These are phyloP conservation scores for Paraphysoderma sedebokerense DNA, from an alignment of 371 early-diverging fungal genomes.

Conservation along the genomic window DNA sequence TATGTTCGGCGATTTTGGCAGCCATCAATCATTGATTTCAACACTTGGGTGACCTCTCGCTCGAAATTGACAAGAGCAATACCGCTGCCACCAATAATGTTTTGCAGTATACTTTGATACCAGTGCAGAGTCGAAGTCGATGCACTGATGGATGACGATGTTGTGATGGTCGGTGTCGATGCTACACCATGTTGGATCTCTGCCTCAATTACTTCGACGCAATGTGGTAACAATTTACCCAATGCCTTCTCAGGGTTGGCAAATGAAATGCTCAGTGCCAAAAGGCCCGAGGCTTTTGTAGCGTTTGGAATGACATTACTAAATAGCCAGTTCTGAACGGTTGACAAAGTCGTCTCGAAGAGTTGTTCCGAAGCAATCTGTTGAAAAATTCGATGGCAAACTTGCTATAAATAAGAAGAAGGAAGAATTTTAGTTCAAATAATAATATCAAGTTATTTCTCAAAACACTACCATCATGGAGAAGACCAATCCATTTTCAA, in stretches of 20 bases:
- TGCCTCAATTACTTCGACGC: slow-evolving; percentile 29
- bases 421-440: slow-evolving; percentile 4
- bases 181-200: slow-evolving; percentile 58
- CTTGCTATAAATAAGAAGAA: neutral
- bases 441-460: neutral
- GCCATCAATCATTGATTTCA: slow-evolving; percentile 24
- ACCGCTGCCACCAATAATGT: slow-evolving; percentile 29
- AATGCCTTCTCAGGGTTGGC: slow-evolving; percentile 9
- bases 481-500: too few relatives aligned
- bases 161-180: slow-evolving; percentile 28
- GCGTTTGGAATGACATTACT: too few relatives aligned
- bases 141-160: slow-evolving; percentile 32
- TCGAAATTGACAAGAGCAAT: slow-evolving; percentile 29
- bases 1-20: slow-evolving; percentile 49
- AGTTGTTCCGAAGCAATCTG: too few relatives aligned
- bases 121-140: slow-evolving; percentile 58
- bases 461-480: too few relatives aligned
- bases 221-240: slow-evolving; percentile 9
- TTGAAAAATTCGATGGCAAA: too few relatives aligned
- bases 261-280: too few relatives aligned
- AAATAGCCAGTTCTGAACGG: too few relatives aligned
- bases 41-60: slow-evolving; percentile 25
- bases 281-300: too few relatives aligned
- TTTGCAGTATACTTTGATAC: slow-evolving; percentile 47
- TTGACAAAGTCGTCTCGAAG: too few relatives aligned